Evolutionary conservation across 805 yeast species (phyloP), one percentile per base, ranked within the genome.

Genomic region (Candida golubevii): DNA sequence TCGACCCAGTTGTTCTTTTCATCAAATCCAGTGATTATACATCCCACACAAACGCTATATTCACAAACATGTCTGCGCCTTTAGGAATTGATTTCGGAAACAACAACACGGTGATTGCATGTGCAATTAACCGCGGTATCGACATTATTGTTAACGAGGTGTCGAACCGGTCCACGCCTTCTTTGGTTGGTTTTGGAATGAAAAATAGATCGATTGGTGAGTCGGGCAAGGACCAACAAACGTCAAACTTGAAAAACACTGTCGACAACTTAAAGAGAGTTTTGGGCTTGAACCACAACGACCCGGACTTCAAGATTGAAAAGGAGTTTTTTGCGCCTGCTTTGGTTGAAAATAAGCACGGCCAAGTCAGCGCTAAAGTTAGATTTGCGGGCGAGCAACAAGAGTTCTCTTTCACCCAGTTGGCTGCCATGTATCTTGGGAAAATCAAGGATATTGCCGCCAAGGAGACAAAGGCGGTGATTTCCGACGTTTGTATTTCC

Each of bases 61-160:
- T 11, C 11, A 18, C 42, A 40, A 48, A 69, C 45, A 89, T 88
- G 96, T 86, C 95, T 71, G 79, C 84, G 65, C 96, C 96, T 72
- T 86, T 90, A 63, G 99, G 99, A 77, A 83, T 93, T 71, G 99
- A 93, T 81, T 85, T 93, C 66, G 99, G 99, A 74, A 89, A 89
- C 75, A 78, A 80, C 77, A 86, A 80, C 78, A 82, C 96, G 53
- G 97, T 91, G 57, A 79, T 91, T 65, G 98, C 95, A 35, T 71
- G 95, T 65, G 99, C 99, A 52, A 85, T 91, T 69, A 93, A 91
- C 82, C 84, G 98, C 77, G 98, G 98, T 65, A 93, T 93, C 65
- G 99, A 93, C 70, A 84, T 93, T 61, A 88, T 93, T 61, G 98
- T 93, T 73, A 93, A 93, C 67, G 99, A 93, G 73, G 98, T 93